Base-by-base conservation (phyloP, 352 stramenopile species). In the Phytophthora boehmeriae region DNA sequence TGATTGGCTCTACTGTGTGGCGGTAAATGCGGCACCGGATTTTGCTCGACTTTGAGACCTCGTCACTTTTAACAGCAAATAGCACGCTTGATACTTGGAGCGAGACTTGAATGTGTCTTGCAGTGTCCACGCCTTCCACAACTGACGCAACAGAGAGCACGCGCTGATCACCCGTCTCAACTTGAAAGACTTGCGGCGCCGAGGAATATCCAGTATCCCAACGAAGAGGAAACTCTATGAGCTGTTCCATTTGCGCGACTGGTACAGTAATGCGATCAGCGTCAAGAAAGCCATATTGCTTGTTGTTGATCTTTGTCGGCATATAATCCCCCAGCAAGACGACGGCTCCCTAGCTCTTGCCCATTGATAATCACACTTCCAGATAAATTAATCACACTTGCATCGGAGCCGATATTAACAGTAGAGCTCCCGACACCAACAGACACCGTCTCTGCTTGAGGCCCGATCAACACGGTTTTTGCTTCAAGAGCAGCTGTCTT, bases 301-400 rank as follows among this genome's bases (percentile, higher is more conserved):
- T 68, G 17, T 27, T 54, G 20, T 25, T 52, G 8, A 16, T 44
- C 16, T 63, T 35, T 8, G 39, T 43, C 51, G 28, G 50, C 4
- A 32, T 39, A 14, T 42, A 23, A 9, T 25, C 46, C 5, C 6
- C 17, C 34, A 38, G 41, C 53, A 46, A 85, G 44, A 42, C 70
- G 63, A 14, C 75, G 75, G 23, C 60, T 62, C 10, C 63, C 49
- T 19, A 86, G 54, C 5, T 58, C 22, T 48, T 86, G 64, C 6
- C 82, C 82, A 54, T 90, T 92, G 9, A 92, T 25, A 8, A 58
- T 85, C 28, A 92, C 57, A 53, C 78, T 83, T 2, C 82, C 76
- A 58, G 45, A 59, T 19, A 86, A 45, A 42, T 81, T 77, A 17
- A 86, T 59, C 34, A 66, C 53, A 11, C 56, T 64, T 2, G 44